Base-by-base conservation (phyloP, 306 rosid genomes). In the Echinosophora koreensis region DNA sequence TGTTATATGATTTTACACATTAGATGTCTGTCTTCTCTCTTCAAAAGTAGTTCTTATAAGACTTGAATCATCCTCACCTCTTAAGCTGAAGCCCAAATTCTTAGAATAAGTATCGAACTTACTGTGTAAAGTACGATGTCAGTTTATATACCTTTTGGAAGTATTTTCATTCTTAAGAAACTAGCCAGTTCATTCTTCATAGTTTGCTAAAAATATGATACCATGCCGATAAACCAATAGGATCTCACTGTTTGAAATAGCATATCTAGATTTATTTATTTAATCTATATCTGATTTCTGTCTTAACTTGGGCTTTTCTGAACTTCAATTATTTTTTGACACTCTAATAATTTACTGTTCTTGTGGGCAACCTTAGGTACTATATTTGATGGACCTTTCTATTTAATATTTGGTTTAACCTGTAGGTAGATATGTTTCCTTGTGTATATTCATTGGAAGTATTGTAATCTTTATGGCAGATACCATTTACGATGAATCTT, bases 401-500 rank as follows among this genome's bases (percentile, higher is more conserved):
- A 38, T 78, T 62, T 69, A 39, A 13, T 63, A 37, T 71, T 49
- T 34, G 44, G 34, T 64, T 71, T 69, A 50, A 28, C 71, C 41
- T 76, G 12, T 44, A 32, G 18, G 4, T 75, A 16, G 10, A 18
- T 60, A 38, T 77, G 28, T 72, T 73, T 51, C 28, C 71, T 76
- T 52, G 16, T 55, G 15, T 46, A 46, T 50, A 51, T 71, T 81
- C 71, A 51, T 15, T 46, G 46, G 6, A 34, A 41, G 37, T 71
- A 46, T 66, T 67, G 69, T 56, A 30, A 77, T 76, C 73, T 69
- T 41, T 67, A 14, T 86, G 74, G 73, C 88, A 95, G 97, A 89
- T 95, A 73, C 97, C 97, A 30, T 95, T 95, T 87, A 89, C 97
- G 1, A 7, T 92, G 75, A 79, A 74, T 70, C 82, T 95, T 79